Percentiles rank a stretch among this genome's conserved stretches.
Evolutionary conservation across 2,329 filamentous ascomycete genomes (phyloP).

Genomic region (Penicillium sp.): DNA sequence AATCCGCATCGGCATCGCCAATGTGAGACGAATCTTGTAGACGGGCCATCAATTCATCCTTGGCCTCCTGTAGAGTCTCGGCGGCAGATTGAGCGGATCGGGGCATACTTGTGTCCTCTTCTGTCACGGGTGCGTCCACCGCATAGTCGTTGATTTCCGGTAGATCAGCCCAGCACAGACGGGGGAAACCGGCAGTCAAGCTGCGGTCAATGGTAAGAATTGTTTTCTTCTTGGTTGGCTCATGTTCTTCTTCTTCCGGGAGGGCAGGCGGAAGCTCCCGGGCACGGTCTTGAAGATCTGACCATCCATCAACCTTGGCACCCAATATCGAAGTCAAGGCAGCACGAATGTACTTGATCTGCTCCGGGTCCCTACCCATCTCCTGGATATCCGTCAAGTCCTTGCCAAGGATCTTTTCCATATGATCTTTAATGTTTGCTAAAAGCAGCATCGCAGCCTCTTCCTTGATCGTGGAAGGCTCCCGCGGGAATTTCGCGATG

Average conservation of each 20-base stretch:
- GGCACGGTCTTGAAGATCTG: conserved; percentile 39
- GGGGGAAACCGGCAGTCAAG: conserved; percentile 37
- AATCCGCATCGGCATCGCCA: conserved; percentile 39
- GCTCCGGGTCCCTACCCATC: conserved; percentile 44
- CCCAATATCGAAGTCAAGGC: conserved; percentile 43
- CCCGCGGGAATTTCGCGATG: conserved; percentile 42
- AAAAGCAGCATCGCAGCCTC: conserved; percentile 46
- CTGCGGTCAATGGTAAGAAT: conserved; percentile 43
- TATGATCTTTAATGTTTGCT: conserved; percentile 48
- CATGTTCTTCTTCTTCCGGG: conserved; percentile 25
- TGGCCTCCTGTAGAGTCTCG: conserved; percentile 49
- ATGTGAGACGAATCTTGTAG: conserved; percentile 45
- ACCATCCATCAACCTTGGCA: conserved; percentile 44
- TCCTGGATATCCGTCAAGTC: conserved; percentile 44
- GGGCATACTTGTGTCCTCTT: conserved; percentile 46
- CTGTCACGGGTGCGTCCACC: conserved; percentile 38
- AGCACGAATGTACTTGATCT: conserved; percentile 44
- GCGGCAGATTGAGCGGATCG: conserved; percentile 47
- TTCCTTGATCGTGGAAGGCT: conserved; percentile 44
- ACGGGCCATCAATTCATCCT: conserved; percentile 49
- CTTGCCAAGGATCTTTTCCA: conserved; percentile 45
- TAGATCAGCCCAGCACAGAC: conserved; percentile 42
- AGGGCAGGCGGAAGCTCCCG: conserved; percentile 35
- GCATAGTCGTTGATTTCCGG: conserved; percentile 44
- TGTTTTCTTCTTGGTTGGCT: conserved; percentile 37